Evolutionary conservation across 805 yeast species (phyloP), one percentile per base, ranked within the genome.

Genomic region (Suhomyces canberraensis): DNA sequence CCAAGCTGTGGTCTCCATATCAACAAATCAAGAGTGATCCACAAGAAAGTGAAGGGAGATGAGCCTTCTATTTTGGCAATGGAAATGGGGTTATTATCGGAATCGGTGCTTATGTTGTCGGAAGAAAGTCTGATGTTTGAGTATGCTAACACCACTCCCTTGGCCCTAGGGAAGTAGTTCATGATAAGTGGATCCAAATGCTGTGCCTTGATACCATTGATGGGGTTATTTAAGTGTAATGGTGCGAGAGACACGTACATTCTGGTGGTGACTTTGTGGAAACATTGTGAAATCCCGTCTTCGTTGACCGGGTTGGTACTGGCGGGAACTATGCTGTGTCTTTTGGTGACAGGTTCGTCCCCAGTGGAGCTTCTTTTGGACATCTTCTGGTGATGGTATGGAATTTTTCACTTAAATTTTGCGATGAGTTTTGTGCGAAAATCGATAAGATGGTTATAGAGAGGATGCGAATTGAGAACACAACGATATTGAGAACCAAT

Each of bases 1-100:
- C 95, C 96, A n/a, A 79, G 69, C 50, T 78, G 78, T 4, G 99
- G 98, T 51, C 75, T 78, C 98, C 98, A 93, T 33, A 89, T 76
- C 38, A 88, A 70, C 32, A 93, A 71, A 36, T 88, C 93, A 7
- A 84, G 95, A 3, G 78, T 66, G 31, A 87, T 73, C 98, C 98
- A 93, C 35, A 84, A 56, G 60, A 84, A 93, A 19, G 91, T 75
- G 58, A 90, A 91, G 16, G 98, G 97, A 16, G 89, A 78, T 36
- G 86, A 90, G 42, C 78, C 79, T 36, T 84, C 73, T 34, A 91
- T 69, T 46, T 77, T 78, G 29, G 90, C 88, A 21, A 85, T 64
- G 21, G 72, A 61, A 17, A 73, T 64, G 4, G 58, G 48, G 36
- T 51, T 49, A 13, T 64, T 71, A 6, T 65, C 61, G 3, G 67